phyloP scores from a whole-genome alignment of 495 filamentous ascomycete species.

The Chlorociboria aeruginascens region DNA sequence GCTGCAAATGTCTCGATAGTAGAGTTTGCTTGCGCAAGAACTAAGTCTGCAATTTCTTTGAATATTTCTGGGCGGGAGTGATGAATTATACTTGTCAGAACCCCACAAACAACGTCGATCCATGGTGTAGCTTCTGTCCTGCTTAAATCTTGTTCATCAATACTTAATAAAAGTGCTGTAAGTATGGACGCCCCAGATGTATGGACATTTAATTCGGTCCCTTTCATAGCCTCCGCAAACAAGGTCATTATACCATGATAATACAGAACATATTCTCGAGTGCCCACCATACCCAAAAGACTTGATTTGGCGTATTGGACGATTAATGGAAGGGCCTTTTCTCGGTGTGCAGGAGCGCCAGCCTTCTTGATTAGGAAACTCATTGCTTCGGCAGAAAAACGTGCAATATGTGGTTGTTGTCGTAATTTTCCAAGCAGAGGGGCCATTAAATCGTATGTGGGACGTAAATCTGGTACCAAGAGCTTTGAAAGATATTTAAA shows the following conservation, averaged over 20 bases:
- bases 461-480: conserved; percentile 71
- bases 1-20: not conserved
- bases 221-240: conserved; percentile 79
- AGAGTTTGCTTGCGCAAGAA: conserved; percentile 36
- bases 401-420: conserved; percentile 71
- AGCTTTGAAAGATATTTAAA: conserved; percentile 92
- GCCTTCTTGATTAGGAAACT: conserved; percentile 89
- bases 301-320: conserved; percentile 58
- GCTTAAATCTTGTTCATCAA: conserved; percentile 36
- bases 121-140: conserved; percentile 32
- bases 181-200: conserved; percentile 68
- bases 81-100: conserved; percentile 70
- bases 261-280: conserved; percentile 47
- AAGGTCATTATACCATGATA: conserved; percentile 82
- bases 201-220: conserved; percentile 66
- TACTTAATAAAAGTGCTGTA: conserved; percentile 41
- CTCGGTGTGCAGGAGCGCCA: conserved; percentile 57
- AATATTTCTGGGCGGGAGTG: conserved; percentile 64
- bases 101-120: conserved; percentile 57
- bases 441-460: conserved; percentile 70
- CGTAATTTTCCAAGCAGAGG: conserved; percentile 74
- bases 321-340: conserved; percentile 57
- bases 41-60: conserved; percentile 43
- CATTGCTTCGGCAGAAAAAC: conserved; percentile 89
- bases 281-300: conserved; percentile 38